A percentile compares a stretch with the other conserved stretches of the same genome.
phyloP scores from a whole-genome alignment of 2,329 filamentous ascomycete species.

The Penicillium occitanis region DNA sequence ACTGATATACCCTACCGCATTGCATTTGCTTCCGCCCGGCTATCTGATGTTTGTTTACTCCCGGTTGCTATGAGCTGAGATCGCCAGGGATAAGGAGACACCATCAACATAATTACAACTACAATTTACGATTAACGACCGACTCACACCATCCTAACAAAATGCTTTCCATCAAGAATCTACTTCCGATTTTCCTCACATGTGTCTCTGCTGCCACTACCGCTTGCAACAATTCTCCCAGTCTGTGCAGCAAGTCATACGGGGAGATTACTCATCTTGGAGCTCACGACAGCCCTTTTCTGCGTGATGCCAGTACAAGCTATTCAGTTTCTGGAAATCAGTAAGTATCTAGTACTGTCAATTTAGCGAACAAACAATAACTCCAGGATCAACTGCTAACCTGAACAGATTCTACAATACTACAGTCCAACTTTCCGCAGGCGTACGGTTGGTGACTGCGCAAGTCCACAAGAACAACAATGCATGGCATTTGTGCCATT shows the following conservation, averaged over 20 bases:
- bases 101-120: not conserved
- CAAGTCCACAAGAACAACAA: constrained; percentile 66
- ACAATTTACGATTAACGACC: not conserved
- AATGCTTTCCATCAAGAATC: constrained; percentile 31
- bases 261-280: constrained; percentile 76
- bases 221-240: constrained; percentile 79
- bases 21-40: not conserved
- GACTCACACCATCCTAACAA: not conserved
- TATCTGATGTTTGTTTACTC: constrained; percentile 12
- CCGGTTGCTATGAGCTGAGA: not conserved
- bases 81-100: too few species aligned
- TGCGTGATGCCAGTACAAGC: constrained; percentile 62
- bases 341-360: constrained; percentile 39
- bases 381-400: constrained; percentile 1
- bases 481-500: constrained; percentile 69
- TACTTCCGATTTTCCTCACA: constrained; percentile 35
- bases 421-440: constrained; percentile 67
- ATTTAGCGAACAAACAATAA: not conserved
- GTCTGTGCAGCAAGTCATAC: constrained; percentile 69
- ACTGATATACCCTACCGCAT: not conserved
- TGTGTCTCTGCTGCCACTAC: constrained; percentile 30
- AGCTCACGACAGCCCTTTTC: constrained; percentile 71
- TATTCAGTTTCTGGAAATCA: constrained; percentile 70
- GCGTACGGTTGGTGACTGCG: constrained; percentile 68
- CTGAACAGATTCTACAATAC: constrained; percentile 59